These are phyloP conservation scores for Dioscorea cayenensis DNA, from an alignment of 116 monocot genomes.

Conservation along the genomic window DNA sequence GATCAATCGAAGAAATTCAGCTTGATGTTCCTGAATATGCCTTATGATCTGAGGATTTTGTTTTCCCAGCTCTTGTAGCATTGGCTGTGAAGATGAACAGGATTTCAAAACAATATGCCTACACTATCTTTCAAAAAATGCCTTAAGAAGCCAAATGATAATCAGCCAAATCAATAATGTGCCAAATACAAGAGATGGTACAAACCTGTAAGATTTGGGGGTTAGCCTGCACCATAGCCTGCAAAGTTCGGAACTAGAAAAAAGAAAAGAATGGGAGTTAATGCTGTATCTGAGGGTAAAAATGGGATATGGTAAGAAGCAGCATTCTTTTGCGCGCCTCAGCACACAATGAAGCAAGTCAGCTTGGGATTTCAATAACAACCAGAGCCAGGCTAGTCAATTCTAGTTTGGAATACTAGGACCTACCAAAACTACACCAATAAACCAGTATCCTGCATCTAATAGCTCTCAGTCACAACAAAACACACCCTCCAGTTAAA, in stretches of 20 bases:
- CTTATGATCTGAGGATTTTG: slow-evolving; percentile 92
- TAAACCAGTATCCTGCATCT: too few relatives aligned
- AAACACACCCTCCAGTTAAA: not conserved
- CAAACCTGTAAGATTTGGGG: slow-evolving; percentile 90
- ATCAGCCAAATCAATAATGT: slow-evolving; percentile 4
- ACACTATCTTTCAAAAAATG: too few relatives aligned
- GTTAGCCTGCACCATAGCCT: slow-evolving; percentile 85
- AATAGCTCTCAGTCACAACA: too few relatives aligned
- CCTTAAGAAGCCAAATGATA: not conserved
- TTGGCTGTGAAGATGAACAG: slow-evolving; percentile 40
- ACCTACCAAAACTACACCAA: too few relatives aligned
- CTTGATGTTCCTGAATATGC: slow-evolving; percentile 90
- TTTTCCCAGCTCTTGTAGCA: slow-evolving; percentile 93
- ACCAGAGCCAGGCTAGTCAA: too few relatives aligned
- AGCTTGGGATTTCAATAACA: too few relatives aligned
- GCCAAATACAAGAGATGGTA: not conserved
- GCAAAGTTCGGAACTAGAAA: slow-evolving; percentile 74
- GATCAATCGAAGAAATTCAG: slow-evolving; percentile 83
- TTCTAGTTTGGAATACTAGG: too few relatives aligned
- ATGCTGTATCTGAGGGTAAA: not conserved
- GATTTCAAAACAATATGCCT: not conserved
- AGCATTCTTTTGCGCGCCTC: too few relatives aligned
- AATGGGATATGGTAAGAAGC: too few relatives aligned
- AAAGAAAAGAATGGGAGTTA: slow-evolving; percentile 3
- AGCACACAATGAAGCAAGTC: too few relatives aligned